These are phyloP conservation scores for Herpetospermum pedunculosum DNA, from an alignment of 306 rosid genomes.

Conservation along the genomic window DNA sequence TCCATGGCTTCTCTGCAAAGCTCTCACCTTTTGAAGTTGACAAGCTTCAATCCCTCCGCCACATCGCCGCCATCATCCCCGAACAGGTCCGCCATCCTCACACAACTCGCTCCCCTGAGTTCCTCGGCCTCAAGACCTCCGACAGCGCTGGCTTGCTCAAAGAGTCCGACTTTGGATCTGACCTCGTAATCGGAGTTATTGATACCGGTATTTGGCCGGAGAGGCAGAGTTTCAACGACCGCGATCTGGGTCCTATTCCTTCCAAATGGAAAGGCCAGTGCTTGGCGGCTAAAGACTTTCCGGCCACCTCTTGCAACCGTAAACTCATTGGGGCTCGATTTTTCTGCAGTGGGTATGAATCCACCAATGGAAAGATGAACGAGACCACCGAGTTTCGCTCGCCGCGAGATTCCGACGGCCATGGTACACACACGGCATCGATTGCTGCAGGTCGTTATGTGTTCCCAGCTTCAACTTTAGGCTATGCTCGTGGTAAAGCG, in stretches of 20 bases:
- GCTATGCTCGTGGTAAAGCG: constrained; percentile 64
- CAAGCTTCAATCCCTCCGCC: constrained; percentile 31
- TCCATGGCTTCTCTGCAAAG: constrained; percentile 71
- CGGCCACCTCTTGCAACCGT: constrained; percentile 48
- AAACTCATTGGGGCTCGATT: constrained; percentile 69
- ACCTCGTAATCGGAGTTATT: constrained; percentile 79
- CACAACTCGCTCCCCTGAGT: constrained; percentile 85
- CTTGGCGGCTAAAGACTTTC: constrained; percentile 34
- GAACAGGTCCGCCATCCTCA: constrained; percentile 58
- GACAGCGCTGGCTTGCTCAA: constrained; percentile 55
- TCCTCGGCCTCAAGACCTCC: constrained; percentile 59
- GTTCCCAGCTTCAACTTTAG: constrained; percentile 57
- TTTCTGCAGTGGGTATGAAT: constrained; percentile 59
- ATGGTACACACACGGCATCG: constrained; percentile 80
- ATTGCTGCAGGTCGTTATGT: constrained; percentile 82
- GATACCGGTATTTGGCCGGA: constrained; percentile 92
- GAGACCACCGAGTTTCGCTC: constrained; percentile 58
- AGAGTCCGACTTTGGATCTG: constrained; percentile 81
- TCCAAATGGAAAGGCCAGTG: constrained; percentile 77
- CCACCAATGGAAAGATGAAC: constrained; percentile 69
- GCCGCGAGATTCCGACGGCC: constrained; percentile 79
- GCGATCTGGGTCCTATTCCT: constrained; percentile 51
- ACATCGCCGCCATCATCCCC: constrained; percentile 47
- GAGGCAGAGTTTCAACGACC: constrained; percentile 61
- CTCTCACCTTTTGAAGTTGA: constrained; percentile 40